Percentiles rank a stretch among this genome's conserved stretches.
phyloP scores from a whole-genome alignment of 257 asterid species.

The Primulina eburnea region DNA sequence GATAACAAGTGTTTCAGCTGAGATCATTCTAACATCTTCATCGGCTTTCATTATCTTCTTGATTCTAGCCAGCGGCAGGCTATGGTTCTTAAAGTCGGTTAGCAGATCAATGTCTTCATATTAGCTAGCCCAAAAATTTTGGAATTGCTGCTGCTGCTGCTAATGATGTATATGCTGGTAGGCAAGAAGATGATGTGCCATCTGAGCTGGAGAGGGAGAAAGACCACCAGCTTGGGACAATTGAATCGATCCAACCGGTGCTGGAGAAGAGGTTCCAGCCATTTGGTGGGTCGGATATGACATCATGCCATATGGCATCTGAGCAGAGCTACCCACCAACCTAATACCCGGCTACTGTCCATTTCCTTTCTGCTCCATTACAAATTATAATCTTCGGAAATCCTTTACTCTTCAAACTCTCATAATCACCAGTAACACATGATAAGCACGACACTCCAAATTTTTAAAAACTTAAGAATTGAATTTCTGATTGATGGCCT shows the following conservation, averaged over 20 bases:
- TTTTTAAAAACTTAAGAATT: neutral
- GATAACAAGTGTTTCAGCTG: slow-evolving; percentile 94
- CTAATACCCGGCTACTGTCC: slow-evolving; percentile 75
- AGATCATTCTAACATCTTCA: slow-evolving; percentile 90
- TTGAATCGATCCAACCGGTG: slow-evolving; percentile 57
- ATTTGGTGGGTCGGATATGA: slow-evolving; percentile 75
- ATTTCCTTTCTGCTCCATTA: slow-evolving; percentile 90
- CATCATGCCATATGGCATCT: slow-evolving; percentile 57
- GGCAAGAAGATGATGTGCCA: slow-evolving; percentile 89
- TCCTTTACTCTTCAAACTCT: slow-evolving; percentile 22
- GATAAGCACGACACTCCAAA: slow-evolving; percentile 3
- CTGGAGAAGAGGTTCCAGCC: slow-evolving; percentile 54
- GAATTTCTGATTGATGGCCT: neutral
- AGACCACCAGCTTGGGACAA: slow-evolving; percentile 72
- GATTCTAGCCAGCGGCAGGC: slow-evolving; percentile 92
- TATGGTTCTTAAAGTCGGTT: slow-evolving; percentile 87
- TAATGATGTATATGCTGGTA: slow-evolving; percentile 96
- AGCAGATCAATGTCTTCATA: slow-evolving; percentile 75
- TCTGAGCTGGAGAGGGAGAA: slow-evolving; percentile 70
- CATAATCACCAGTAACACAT: neutral
- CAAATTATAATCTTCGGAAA: slow-evolving; percentile 18
- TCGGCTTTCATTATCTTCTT: slow-evolving; percentile 98
- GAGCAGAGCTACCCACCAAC: slow-evolving; percentile 57
- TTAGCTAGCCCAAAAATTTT: slow-evolving; percentile 74
- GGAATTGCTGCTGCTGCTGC: slow-evolving; percentile 86